Evolutionary conservation across 495 filamentous ascomycete genomes (phyloP), one percentile per base, ranked within the genome.

Genomic region (Penicillium macrosclerotiorum): DNA sequence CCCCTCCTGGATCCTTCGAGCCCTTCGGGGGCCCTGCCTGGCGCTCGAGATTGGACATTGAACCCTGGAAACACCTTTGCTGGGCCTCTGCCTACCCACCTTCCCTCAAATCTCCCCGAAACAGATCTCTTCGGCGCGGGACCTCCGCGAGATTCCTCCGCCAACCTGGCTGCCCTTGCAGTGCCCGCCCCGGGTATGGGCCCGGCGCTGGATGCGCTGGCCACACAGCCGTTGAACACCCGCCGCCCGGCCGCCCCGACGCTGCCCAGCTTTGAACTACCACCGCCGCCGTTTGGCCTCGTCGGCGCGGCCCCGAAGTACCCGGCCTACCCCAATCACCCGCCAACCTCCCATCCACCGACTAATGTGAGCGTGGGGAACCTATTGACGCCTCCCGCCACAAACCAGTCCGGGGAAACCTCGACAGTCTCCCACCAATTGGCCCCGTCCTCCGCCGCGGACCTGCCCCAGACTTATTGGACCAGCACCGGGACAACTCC

Each of bases 211-310:
- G 75, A 78, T 27, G 54, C 64, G 47, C 62, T 72, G 41, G 54
- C 55, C 22, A 35, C 66, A 19, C 66, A 75, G 53, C 74, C 79
- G 42, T 68, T 84, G 49, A 80, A 75, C 29, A 67, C 75, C 35
- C 74, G 84, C 33, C 76, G 83, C 45, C 75, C 80, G 17, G 83
- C 74, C 4, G 80, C 83, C 1, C 78, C 75, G 13, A 73, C 73
- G 37, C 70, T 88, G 29, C 81, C 83, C 35, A 71, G 61, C 50
- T 86, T 86, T 45, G 81, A 85, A 47, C 72, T 84, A 12, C 82
- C 83, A 20, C 73, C 76, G 1, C 78, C 79, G 8, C 59, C 50
- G 2, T 62, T 62, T 27, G 66, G 59, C n/a, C 61, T 69, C 36
- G 53, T 54, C 1, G 13, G 53, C 38, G 47, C 54, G 19, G 37